Percentiles rank a stretch among this genome's conserved stretches.
phyloP scores from a whole-genome alignment of 2,329 filamentous ascomycete species.

The Neoarthrinium moseri region DNA sequence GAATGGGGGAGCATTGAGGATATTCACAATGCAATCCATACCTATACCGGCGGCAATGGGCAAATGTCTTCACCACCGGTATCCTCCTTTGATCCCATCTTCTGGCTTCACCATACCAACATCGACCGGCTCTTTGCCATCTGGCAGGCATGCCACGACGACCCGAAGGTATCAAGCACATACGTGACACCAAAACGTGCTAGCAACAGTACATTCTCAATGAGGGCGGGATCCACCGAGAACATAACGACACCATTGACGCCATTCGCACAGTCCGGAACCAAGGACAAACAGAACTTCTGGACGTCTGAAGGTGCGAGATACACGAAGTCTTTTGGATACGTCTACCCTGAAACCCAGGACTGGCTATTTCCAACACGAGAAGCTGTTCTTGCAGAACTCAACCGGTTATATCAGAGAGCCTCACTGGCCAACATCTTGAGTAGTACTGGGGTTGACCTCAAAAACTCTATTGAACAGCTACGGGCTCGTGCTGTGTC shows the following conservation, averaged over 20 bases:
- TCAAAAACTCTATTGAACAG: not conserved
- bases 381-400: not conserved
- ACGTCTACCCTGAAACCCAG: slow-evolving; percentile 26
- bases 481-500: not conserved
- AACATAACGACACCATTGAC: slow-evolving; percentile 17
- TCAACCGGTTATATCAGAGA: not conserved
- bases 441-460: not conserved
- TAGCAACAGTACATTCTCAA: not conserved
- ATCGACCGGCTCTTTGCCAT: slow-evolving; percentile 7
- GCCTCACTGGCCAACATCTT: not conserved
- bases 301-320: slow-evolving; percentile 26
- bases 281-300: slow-evolving; percentile 22
- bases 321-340: slow-evolving; percentile 22
- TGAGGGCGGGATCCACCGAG: slow-evolving; percentile 2
- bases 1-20: slow-evolving; percentile 1
- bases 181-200: not conserved
- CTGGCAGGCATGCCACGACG: slow-evolving; percentile 1
- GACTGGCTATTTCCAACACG: slow-evolving; percentile 15
- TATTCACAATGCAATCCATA: slow-evolving; percentile 1
- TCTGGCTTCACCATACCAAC: slow-evolving; percentile 6
- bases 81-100: slow-evolving; percentile 5
- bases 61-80: not conserved
- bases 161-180: slow-evolving; percentile 1
- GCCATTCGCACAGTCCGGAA: slow-evolving; percentile 21
- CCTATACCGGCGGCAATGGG: not conserved